Conservation (phyloP, 148 eudicot genomes). For the Camellia sinensis region DNA sequence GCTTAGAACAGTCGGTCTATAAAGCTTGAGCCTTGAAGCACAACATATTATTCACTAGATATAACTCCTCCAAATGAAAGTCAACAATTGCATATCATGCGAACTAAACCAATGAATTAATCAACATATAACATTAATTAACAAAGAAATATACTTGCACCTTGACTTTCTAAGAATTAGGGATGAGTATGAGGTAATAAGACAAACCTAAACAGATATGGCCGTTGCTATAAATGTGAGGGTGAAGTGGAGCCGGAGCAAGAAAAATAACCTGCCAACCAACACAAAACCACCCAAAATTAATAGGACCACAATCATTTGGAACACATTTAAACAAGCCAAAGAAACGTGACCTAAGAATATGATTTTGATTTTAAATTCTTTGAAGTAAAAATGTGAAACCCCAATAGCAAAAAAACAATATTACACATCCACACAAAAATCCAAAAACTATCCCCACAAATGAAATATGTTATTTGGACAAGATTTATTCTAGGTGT, state of each 20-base stretch:
- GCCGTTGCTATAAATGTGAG: slow-evolving; percentile 36
- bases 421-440: no score
- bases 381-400: background rate
- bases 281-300: background rate
- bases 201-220: slow-evolving; percentile 38
- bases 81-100: background rate
- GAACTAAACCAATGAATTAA: background rate
- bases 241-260: slow-evolving; percentile 33
- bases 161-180: background rate
- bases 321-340: background rate
- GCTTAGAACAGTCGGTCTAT: background rate
- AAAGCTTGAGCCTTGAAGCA: background rate
- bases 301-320: background rate
- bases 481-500: no score
- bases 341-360: background rate
- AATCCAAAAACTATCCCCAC: no score
- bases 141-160: background rate
- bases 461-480: no score
- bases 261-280: slow-evolving; percentile 24
- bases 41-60: background rate
- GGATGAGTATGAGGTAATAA: background rate
- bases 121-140: background rate
- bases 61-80: background rate
- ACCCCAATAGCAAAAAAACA: background rate
- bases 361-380: background rate